These are phyloP conservation scores for Fusarium sp. DNA, from an alignment of 2,329 filamentous ascomycete species.

Conservation along the genomic window DNA sequence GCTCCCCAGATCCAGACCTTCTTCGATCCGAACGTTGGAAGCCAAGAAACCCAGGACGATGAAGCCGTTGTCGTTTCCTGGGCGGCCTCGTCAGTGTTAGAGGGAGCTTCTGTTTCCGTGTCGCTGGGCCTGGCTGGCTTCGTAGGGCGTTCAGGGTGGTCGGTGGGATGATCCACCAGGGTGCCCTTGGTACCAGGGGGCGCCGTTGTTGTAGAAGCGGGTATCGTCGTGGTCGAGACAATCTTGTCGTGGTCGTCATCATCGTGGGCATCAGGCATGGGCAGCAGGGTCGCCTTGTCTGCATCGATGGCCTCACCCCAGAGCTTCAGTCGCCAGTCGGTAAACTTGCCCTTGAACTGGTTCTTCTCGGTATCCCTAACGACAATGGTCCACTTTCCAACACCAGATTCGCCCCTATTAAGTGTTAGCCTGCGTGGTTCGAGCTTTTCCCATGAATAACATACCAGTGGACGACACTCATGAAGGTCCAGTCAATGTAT, in stretches of 20 bases:
- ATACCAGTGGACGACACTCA: constrained; percentile 97
- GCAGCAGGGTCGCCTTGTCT: constrained; percentile 79
- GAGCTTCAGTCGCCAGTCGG: constrained; percentile 93
- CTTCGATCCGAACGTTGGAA: constrained; percentile 92
- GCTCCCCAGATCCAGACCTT: constrained; percentile 95
- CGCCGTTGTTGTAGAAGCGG: constrained; percentile 75
- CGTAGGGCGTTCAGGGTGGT: constrained; percentile 76
- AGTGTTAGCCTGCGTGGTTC: constrained; percentile 52
- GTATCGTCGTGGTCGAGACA: constrained; percentile 67
- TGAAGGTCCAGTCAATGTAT: constrained; percentile 98
- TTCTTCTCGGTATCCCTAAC: constrained; percentile 90
- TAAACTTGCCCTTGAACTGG: constrained; percentile 81
- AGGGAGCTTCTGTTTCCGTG: constrained; percentile 48
- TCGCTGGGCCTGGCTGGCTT: constrained; percentile 61
- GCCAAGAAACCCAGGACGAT: constrained; percentile 85
- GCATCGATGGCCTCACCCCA: constrained; percentile 92
- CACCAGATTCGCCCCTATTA: constrained; percentile 84
- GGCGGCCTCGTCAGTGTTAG: constrained; percentile 51
- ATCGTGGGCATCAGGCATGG: constrained; percentile 86
- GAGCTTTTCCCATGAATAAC: constrained; percentile 47
- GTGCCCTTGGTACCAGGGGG: constrained; percentile 63
- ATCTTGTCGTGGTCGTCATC: constrained; percentile 85
- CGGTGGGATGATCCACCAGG: constrained; percentile 65
- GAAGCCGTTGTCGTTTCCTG: constrained; percentile 67
- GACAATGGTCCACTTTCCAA: constrained; percentile 92